Base-by-base conservation (phyloP, 2,329 filamentous ascomycete species). In the Microsporum ferrugineum region DNA sequence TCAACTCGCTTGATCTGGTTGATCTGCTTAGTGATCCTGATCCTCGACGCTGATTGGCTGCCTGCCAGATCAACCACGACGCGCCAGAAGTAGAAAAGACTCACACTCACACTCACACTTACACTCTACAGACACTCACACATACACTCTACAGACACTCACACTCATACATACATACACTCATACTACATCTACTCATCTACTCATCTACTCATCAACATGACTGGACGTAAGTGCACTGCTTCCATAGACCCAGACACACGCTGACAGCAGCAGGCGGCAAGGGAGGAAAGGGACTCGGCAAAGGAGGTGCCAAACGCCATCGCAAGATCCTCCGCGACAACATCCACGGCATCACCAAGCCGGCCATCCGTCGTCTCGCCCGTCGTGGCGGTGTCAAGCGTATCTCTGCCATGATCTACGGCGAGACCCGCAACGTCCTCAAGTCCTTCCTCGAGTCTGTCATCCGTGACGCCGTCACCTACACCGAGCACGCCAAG, bases 331-430 rank as follows among this genome's bases (percentile, higher is more conserved):
- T 96, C 83, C 85, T 96, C 79, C 90, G 91, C 80, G 91, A 96
- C 88, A 96, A 96, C 88, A 96, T 96, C 76, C 91, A 96, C 83
- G 91, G 91, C 81, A 96, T 96, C 76, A 96, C 91, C 75, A 96
- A 96, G 88, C 91, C 91, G 72, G 91, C 91, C 73, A 96, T 96
- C 80, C 88, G 91, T 74, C 91, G 91, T 95, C 91, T 96, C 77
- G 91, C 91, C 68, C 91, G 91, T 81, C 91, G 91, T 94, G 91
- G 91, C 79, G 91, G 91, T 91, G 91, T 96, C 84, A 96, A 96
- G 89, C 91, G 91, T 95, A 96, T 96, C 74, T 96, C 91, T 73
- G 91, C 91, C 77, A 95, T 88, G 87, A 89, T 89, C 80, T 89
- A 89, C 81, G 87, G 88, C 76, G 85, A 90, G 81, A 89, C 87